These are phyloP conservation scores for Fusarium udum DNA, from an alignment of 2,329 filamentous ascomycete genomes.

Conservation along the genomic window DNA sequence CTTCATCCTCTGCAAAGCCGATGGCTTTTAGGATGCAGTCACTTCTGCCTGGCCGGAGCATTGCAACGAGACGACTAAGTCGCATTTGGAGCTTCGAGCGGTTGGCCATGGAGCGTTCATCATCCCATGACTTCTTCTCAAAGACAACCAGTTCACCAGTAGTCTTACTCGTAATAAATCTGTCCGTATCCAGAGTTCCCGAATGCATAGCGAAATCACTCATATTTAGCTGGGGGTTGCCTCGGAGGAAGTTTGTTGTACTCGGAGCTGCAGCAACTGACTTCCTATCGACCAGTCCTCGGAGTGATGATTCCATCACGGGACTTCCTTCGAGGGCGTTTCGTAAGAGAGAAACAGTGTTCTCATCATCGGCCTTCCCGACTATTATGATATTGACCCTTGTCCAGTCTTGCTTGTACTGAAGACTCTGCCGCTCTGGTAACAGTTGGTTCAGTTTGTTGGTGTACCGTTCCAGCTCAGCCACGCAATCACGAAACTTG, in stretches of 20 bases:
- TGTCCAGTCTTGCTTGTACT: neutral
- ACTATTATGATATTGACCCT: neutral
- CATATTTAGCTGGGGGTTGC: neutral
- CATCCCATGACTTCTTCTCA: neutral
- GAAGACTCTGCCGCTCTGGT: neutral
- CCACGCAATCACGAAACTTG: neutral
- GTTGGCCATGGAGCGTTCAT: neutral
- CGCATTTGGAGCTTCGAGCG: neutral
- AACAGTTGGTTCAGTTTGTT: neutral
- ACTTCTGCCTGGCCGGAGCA: neutral
- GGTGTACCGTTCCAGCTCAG: neutral
- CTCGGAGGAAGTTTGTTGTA: neutral
- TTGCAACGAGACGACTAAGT: neutral
- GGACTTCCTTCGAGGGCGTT: neutral
- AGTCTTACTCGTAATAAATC: neutral
- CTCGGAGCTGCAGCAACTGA: neutral
- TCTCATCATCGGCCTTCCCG: neutral
- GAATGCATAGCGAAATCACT: neutral
- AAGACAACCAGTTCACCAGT: neutral
- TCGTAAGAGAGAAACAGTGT: neutral
- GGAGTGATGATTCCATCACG: neutral
- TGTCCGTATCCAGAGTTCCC: accelerated
- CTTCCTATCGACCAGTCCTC: neutral
- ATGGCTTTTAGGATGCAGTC: neutral
- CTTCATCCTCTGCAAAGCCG: neutral